Percentiles rank a stretch among this genome's conserved stretches.
These are phyloP conservation scores for Corylus avellana DNA, from an alignment of 306 rosid species.

Conservation along the genomic window DNA sequence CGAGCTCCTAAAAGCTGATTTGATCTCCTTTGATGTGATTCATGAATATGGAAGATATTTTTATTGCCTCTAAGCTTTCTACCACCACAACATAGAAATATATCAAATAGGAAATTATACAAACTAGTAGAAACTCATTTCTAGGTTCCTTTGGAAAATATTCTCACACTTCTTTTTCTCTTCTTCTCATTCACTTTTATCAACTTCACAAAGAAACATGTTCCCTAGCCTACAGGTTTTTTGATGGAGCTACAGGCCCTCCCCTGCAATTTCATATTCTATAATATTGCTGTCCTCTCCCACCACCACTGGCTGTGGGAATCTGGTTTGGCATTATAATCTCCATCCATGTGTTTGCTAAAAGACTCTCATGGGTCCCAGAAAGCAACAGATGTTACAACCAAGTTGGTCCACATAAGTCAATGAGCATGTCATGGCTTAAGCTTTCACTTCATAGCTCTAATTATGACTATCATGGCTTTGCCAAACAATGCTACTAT, in stretches of 20 bases:
- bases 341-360: neutral
- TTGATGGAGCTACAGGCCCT: neutral
- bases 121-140: constrained; percentile 2
- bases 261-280: constrained; percentile 8
- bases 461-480: neutral
- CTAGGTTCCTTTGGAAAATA: neutral
- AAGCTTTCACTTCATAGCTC: constrained; percentile 1
- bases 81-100: neutral
- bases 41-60: constrained; percentile 10
- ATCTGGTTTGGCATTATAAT: neutral
- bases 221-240: constrained; percentile 5
- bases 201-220: constrained; percentile 14
- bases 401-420: constrained; percentile 8
- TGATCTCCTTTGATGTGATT: constrained; percentile 11
- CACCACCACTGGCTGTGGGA: neutral
- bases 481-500: neutral
- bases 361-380: neutral
- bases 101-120: neutral
- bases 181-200: neutral
- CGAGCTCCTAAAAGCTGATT: constrained; percentile 13
- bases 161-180: neutral
- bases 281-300: neutral
- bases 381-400: constrained; percentile 9
- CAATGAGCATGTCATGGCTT: neutral
- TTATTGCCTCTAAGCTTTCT: neutral